Conservation (phyloP, 1,284 basidiomycete species). For the Mycena citricolor region DNA sequence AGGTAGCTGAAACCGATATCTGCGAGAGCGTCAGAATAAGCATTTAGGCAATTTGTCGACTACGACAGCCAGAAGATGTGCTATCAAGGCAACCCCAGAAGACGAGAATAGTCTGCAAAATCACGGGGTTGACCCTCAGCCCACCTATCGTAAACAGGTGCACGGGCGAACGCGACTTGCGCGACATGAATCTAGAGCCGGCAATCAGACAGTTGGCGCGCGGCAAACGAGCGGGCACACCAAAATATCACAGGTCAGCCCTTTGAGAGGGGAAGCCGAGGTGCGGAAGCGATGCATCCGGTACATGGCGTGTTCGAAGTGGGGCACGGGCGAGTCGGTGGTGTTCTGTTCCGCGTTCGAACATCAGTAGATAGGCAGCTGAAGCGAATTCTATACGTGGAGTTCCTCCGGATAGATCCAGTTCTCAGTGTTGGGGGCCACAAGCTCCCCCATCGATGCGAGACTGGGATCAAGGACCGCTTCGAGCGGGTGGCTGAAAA, state of each 20-base stretch:
- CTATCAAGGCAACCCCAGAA: constrained; percentile 9
- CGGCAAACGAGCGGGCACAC: constrained; percentile 39
- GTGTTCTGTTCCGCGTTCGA: constrained; percentile 40
- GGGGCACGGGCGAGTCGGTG: constrained; percentile 51
- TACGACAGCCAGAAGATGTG: no score
- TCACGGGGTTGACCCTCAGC: constrained; percentile 39
- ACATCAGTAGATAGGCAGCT: not conserved
- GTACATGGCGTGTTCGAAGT: constrained; percentile 51
- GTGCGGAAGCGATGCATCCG: constrained; percentile 78
- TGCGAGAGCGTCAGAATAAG: no score
- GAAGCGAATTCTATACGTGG: constrained; percentile 46
- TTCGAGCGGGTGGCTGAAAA: constrained; percentile 78
- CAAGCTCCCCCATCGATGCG: constrained; percentile 47
- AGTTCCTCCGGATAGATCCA: constrained; percentile 76
- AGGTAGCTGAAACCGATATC: no score
- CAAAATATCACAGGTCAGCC: constrained; percentile 79
- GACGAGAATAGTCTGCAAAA: constrained; percentile 18
- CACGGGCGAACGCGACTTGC: constrained; percentile 51
- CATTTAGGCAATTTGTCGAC: no score
- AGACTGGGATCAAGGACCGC: constrained; percentile 63
- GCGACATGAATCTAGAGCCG: constrained; percentile 55
- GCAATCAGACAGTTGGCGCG: not conserved
- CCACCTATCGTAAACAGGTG: constrained; percentile 50
- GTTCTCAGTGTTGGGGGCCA: constrained; percentile 58
- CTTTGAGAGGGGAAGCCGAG: constrained; percentile 75